Conservation (phyloP, 2,329 filamentous ascomycete genomes). For the Alternaria panax region DNA sequence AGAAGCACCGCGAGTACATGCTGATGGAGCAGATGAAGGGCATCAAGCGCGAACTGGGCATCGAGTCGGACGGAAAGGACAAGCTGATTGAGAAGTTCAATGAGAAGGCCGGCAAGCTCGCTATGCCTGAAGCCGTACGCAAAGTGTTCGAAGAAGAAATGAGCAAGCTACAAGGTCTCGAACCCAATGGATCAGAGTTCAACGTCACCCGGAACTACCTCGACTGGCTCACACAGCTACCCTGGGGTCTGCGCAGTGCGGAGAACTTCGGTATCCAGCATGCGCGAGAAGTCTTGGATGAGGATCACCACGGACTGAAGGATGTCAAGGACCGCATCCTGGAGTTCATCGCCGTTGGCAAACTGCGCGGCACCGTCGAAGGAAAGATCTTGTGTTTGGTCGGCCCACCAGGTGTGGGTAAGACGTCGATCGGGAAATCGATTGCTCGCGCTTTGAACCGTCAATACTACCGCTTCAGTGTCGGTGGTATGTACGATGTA, state of each 20-base stretch:
- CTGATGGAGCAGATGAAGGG: slow-evolving; percentile 99
- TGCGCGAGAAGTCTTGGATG: slow-evolving; percentile 87
- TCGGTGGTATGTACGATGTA: slow-evolving; percentile 94
- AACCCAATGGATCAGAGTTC: slow-evolving; percentile 95
- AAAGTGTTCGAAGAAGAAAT: slow-evolving; percentile 99
- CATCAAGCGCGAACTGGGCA: slow-evolving; percentile 91
- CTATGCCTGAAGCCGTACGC: slow-evolving; percentile 95
- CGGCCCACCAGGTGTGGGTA: slow-evolving; percentile 94
- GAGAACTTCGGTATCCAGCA: slow-evolving; percentile 97
- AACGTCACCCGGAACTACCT: slow-evolving; percentile 98
- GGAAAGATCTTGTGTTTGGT: slow-evolving; percentile 99
- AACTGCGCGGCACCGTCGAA: slow-evolving; percentile 94
- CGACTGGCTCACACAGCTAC: slow-evolving; percentile 98
- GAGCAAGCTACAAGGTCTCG: slow-evolving; percentile 94
- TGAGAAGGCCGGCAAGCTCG: slow-evolving; percentile 89
- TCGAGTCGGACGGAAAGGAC: slow-evolving; percentile 97
- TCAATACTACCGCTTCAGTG: slow-evolving; percentile 98
- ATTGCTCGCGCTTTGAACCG: slow-evolving; percentile 93
- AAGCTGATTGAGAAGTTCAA: slow-evolving; percentile 98
- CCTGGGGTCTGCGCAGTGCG: slow-evolving; percentile 92
- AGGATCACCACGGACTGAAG: slow-evolving; percentile 95
- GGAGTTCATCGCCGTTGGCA: slow-evolving; percentile 97
- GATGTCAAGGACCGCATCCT: slow-evolving; percentile 98
- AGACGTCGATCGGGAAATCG: slow-evolving; percentile 98
- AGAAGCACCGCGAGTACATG: slow-evolving; percentile 97